Conservation (phyloP, 108 stramenopile species). For the Chaetoceros muelleri region DNA sequence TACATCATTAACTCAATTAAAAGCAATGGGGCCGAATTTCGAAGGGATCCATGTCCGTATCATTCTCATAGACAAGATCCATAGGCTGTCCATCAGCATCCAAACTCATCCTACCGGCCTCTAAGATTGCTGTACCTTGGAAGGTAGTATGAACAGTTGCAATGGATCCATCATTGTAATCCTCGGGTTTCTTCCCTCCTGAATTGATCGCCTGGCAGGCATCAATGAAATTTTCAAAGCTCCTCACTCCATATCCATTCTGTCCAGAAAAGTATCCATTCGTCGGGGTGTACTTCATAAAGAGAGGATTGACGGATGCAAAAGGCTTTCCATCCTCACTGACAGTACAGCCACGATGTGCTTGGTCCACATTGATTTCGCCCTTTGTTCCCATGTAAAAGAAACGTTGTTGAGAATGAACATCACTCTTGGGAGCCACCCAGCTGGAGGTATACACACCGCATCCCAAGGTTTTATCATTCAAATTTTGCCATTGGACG, state of each 20-base stretch:
- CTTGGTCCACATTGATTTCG: slow-evolving; percentile 97
- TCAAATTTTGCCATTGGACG: slow-evolving; percentile 92
- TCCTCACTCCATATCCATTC: slow-evolving; percentile 91
- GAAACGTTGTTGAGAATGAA: slow-evolving; percentile 99
- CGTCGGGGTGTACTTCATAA: slow-evolving; percentile 99
- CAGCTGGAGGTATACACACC: slow-evolving; percentile 96
- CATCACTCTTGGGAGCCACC: slow-evolving; percentile 95
- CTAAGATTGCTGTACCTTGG: slow-evolving; percentile 96
- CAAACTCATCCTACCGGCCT: slow-evolving; percentile 89
- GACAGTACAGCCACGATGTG: slow-evolving; percentile 96
- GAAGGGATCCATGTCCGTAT: slow-evolving; percentile 31
- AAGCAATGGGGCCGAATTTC: slow-evolving; percentile 54
- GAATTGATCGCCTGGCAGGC: slow-evolving; percentile 48
- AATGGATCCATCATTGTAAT: slow-evolving; percentile 84
- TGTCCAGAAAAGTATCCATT: slow-evolving; percentile 94
- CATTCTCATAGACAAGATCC: slow-evolving; percentile 80
- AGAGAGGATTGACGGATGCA: slow-evolving; percentile 93
- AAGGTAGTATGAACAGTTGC: slow-evolving; percentile 91
- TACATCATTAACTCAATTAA: slow-evolving; percentile 8
- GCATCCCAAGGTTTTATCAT: slow-evolving; percentile 67
- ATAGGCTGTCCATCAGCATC: slow-evolving; percentile 80
- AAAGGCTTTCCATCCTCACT: slow-evolving; percentile 79
- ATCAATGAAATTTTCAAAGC: slow-evolving; percentile 81
- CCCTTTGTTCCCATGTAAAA: slow-evolving; percentile 97
- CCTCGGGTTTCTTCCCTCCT: slow-evolving; percentile 44